A percentile compares a stretch with the other conserved stretches of the same genome.
phyloP scores from a whole-genome alignment of 306 rosid species.

The Pueraria montana region DNA sequence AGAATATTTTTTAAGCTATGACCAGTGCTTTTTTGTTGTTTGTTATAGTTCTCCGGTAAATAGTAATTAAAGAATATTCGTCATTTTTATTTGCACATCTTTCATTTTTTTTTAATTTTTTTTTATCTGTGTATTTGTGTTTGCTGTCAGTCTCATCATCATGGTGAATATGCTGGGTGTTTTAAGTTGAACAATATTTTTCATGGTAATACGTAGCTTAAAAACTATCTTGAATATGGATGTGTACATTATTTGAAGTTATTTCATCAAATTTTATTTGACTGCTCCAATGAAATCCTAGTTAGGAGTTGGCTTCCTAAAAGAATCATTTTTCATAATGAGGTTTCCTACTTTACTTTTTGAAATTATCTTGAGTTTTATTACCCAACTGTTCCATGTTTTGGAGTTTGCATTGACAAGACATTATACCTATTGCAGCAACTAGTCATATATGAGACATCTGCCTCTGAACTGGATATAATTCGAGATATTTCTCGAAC shows the following conservation, averaged over 20 bases:
- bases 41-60: slow-evolving; percentile 29
- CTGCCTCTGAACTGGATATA: slow-evolving; percentile 95
- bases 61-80: slow-evolving; percentile 18
- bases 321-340: slow-evolving; percentile 14
- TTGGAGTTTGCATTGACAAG: slow-evolving; percentile 46
- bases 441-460: slow-evolving; percentile 96
- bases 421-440: slow-evolving; percentile 70
- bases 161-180: slow-evolving; percentile 18
- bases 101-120: not conserved
- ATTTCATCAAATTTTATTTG: not conserved
- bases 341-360: slow-evolving; percentile 28
- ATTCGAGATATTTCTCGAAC: slow-evolving; percentile 98
- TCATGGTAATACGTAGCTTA: not conserved
- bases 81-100: not conserved
- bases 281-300: not conserved
- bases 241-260: not conserved
- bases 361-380: slow-evolving; percentile 13
- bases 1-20: not conserved
- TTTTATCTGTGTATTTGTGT: not conserved
- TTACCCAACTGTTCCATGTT: slow-evolving; percentile 3
- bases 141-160: slow-evolving; percentile 3
- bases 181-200: slow-evolving; percentile 8
- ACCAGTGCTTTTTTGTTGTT: slow-evolving; percentile 37
- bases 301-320: slow-evolving; percentile 10
- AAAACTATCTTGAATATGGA: not conserved